These are phyloP conservation scores for Penicillium bialowiezense DNA, from an alignment of 495 filamentous ascomycete species.

Conservation along the genomic window DNA sequence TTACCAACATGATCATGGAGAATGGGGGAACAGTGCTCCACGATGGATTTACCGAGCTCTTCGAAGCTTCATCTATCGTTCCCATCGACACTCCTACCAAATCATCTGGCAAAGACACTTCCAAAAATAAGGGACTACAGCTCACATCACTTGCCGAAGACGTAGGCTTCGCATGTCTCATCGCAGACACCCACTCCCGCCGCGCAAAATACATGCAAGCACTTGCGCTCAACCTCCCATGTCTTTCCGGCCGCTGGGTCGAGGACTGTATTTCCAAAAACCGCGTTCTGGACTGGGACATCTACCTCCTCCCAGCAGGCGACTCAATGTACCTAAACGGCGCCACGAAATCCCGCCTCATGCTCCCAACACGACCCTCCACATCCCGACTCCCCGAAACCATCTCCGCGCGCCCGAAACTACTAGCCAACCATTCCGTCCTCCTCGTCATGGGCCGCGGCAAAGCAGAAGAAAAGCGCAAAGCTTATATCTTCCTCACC, in stretches of 20 bases:
- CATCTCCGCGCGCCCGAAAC: constrained; percentile 53
- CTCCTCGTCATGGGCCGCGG: constrained; percentile 72
- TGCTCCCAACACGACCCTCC: constrained; percentile 56
- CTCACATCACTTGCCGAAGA: constrained; percentile 48
- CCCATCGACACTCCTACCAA: constrained; percentile 31
- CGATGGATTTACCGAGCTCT: constrained; percentile 81
- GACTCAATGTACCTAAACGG: constrained; percentile 73
- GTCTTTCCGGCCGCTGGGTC: constrained; percentile 78
- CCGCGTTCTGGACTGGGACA: constrained; percentile 65
- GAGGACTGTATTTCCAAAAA: constrained; percentile 62
- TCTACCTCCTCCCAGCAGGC: constrained; percentile 85
- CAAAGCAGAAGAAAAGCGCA: constrained; percentile 59
- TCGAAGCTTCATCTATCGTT: constrained; percentile 50
- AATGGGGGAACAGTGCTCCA: constrained; percentile 73
- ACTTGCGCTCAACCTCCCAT: constrained; percentile 84
- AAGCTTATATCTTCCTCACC: constrained; percentile 69
- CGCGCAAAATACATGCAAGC: constrained; percentile 94
- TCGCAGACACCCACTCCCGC: constrained; percentile 85
- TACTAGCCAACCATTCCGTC: constrained; percentile 65
- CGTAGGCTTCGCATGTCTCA: constrained; percentile 77
- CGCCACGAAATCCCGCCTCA: constrained; percentile 69
- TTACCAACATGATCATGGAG: constrained; percentile 45
- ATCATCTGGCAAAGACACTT: constrained; percentile 3
- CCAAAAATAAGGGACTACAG: constrained; percentile 31
- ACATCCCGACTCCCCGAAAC: constrained; percentile 55